Conservation (phyloP, 108 stramenopile species). For the Skeletonema grethae region DNA sequence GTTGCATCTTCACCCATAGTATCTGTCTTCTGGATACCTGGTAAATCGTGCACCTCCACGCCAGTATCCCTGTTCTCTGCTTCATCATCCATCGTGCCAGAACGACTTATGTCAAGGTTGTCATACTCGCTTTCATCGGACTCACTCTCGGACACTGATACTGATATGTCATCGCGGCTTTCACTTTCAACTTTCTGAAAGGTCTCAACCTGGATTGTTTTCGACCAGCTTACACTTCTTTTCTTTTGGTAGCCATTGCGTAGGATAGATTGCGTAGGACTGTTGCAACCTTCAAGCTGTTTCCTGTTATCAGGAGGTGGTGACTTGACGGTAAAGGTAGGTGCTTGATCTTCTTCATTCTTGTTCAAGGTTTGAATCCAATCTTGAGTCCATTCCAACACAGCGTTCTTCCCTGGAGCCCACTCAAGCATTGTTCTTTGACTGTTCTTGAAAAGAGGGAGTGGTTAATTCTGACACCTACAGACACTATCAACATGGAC, state of each 20-base stretch:
- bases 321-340: neutral
- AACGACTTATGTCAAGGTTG: neutral
- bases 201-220: conserved; percentile 1
- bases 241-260: neutral
- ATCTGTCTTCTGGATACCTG: neutral
- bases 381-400: conserved; percentile 2
- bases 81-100: neutral
- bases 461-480: neutral
- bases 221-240: neutral
- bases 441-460: neutral
- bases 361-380: conserved; percentile 2
- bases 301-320: neutral
- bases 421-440: neutral
- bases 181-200: neutral
- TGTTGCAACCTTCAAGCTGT: neutral
- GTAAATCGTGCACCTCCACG: too few relatives aligned
- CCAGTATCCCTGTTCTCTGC: neutral
- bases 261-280: neutral
- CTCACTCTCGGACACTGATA: neutral
- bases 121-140: neutral
- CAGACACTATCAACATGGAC: neutral
- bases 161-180: neutral
- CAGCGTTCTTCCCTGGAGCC: neutral
- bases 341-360: neutral
- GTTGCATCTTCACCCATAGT: too few relatives aligned